Conservation (phyloP, 257 asterid species). For the Solanum sejunctum region DNA sequence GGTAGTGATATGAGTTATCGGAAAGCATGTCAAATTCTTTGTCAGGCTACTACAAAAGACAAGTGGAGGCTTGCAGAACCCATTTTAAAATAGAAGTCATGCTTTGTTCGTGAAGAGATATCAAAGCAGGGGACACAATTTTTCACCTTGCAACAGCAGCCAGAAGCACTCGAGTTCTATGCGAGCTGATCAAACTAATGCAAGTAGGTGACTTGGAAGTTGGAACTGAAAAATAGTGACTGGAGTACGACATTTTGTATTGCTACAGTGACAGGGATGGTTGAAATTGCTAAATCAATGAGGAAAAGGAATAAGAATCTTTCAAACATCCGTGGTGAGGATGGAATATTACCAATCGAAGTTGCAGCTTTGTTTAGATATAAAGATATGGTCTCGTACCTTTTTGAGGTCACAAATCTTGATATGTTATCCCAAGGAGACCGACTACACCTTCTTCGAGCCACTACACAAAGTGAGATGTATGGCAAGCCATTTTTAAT, state of each 20-base stretch:
- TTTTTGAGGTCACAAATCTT: background rate
- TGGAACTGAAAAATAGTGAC: no score
- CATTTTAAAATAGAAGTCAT: no score
- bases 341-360: background rate
- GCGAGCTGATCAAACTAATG: no score
- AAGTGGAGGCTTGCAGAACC: no score
- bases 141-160: no score
- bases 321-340: background rate
- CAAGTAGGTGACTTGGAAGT: no score
- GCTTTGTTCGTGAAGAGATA: no score
- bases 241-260: no score
- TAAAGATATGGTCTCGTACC: slow-evolving; percentile 4
- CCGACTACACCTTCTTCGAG: background rate
- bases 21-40: background rate
- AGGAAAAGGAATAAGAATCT: background rate
- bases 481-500: background rate
- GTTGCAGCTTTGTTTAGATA: background rate
- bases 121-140: no score
- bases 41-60: background rate
- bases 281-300: slow-evolving; percentile 4
- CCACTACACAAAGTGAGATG: background rate
- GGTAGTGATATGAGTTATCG: background rate
- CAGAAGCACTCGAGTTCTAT: no score
- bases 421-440: background rate
- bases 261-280: no score